Evolutionary conservation across 2,329 filamentous ascomycete genomes (phyloP).

Genomic region (Cladosporium sp.): DNA sequence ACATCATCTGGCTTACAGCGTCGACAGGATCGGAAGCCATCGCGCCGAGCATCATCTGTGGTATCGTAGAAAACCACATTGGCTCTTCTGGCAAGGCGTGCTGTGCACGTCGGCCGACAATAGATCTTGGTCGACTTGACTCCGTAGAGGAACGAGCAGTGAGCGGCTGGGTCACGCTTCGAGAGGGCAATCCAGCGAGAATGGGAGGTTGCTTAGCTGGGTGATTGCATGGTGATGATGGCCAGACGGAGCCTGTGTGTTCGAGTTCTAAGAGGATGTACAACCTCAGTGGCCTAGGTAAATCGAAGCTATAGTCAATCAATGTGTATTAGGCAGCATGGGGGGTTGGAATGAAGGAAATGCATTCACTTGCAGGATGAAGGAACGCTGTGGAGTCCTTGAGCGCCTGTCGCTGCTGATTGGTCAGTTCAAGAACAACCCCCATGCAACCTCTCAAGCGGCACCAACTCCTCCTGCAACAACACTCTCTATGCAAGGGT

Average conservation of each 20-base stretch:
- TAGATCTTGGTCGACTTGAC: conserved; percentile 54
- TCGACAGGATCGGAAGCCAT: conserved; percentile 52
- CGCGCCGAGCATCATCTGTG: conserved; percentile 40
- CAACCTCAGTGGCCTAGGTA: no score
- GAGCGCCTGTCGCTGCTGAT: no score
- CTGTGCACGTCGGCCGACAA: conserved; percentile 56
- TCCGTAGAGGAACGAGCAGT: conserved; percentile 47
- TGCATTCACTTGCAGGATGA: no score
- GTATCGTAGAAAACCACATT: conserved; percentile 51
- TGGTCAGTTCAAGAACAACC: no score
- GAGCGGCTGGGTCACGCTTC: conserved; percentile 1
- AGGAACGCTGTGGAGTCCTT: no score
- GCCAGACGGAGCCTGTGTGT: background rate
- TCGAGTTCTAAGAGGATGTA: no score
- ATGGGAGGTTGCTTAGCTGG: background rate
- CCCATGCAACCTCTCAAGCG: no score
- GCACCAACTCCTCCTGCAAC: no score
- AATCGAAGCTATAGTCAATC: no score
- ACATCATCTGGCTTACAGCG: conserved; percentile 43
- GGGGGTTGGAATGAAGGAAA: no score
- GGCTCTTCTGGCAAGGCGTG: conserved; percentile 52
- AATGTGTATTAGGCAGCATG: no score
- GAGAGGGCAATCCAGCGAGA: conserved; percentile 6
- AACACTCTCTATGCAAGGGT: no score
- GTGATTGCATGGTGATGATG: background rate